Evolutionary conservation across 768 basidiomycete genomes (phyloP).

Genomic region (Coprinellus micaceus): DNA sequence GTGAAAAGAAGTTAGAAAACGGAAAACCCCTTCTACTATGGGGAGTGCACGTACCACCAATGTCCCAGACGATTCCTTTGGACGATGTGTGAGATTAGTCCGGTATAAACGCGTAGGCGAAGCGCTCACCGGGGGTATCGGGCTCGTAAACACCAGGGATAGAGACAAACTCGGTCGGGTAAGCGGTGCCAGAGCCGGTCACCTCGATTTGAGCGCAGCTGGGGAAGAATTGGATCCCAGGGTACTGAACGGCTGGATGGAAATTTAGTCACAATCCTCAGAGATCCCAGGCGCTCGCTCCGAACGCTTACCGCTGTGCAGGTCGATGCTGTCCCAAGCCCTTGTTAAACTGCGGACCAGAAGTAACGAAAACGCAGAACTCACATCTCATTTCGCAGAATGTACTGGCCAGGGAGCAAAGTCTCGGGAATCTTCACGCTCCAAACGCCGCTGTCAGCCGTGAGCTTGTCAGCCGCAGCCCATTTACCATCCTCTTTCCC

Average conservation of each 20-base stretch:
- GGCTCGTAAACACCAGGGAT: constrained; percentile 43
- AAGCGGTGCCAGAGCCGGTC: constrained; percentile 40
- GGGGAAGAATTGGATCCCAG: constrained; percentile 41
- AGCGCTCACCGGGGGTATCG: constrained; percentile 20
- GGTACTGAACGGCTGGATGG: constrained; percentile 32
- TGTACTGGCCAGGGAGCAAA: constrained; percentile 41
- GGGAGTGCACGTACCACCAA: constrained; percentile 24
- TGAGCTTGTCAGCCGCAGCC: constrained; percentile 38
- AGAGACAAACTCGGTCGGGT: constrained; percentile 41
- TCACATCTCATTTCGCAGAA: constrained; percentile 44
- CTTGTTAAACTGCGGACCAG: not conserved
- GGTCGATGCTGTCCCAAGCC: constrained; percentile 27
- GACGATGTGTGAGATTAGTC: not conserved
- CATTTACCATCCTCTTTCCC: constrained; percentile 42
- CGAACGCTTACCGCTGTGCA: constrained; percentile 21
- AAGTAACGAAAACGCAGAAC: constrained; percentile 1
- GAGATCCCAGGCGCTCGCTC: not conserved
- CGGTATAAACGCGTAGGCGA: not conserved
- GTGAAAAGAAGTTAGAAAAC: not conserved
- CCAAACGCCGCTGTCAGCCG: constrained; percentile 33
- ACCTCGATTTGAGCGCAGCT: constrained; percentile 43
- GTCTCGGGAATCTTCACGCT: constrained; percentile 42
- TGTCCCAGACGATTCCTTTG: constrained; percentile 32
- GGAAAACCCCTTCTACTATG: not conserved
- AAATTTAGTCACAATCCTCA: not conserved